Evolutionary conservation across 768 basidiomycete genomes (phyloP).

Genomic region (Mycena metata): DNA sequence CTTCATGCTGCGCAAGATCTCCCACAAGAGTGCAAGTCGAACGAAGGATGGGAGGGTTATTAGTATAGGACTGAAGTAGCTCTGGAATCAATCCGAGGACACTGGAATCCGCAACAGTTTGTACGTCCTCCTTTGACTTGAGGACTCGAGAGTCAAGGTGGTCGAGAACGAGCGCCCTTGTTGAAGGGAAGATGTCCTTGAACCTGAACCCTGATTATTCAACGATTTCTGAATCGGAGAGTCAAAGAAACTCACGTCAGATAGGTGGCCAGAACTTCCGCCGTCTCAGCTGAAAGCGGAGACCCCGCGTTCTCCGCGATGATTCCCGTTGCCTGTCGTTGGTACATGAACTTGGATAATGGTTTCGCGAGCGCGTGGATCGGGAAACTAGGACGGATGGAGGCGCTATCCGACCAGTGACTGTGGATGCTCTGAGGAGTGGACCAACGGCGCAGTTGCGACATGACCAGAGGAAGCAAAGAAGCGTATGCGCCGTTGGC

Average conservation of each 20-base stretch:
- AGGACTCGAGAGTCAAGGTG: neutral
- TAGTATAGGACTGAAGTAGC: neutral
- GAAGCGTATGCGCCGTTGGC: too few relatives aligned
- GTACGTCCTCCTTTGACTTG: neutral
- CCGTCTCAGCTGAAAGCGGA: neutral
- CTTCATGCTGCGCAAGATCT: neutral
- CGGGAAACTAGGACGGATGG: neutral
- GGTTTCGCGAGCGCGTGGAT: constrained; percentile 11
- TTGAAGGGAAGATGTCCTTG: constrained; percentile 2
- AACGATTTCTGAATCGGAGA: too few relatives aligned
- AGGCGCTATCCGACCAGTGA: constrained; percentile 11
- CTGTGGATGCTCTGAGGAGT: neutral
- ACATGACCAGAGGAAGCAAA: neutral
- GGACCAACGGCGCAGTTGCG: neutral
- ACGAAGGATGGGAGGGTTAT: neutral
- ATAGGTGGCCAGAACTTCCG: neutral
- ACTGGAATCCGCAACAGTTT: neutral
- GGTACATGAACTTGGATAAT: neutral
- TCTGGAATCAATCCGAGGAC: neutral
- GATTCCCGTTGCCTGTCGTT: neutral
- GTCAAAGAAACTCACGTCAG: neutral
- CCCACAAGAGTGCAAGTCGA: neutral
- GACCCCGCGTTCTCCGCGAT: neutral
- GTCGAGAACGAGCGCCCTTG: neutral
- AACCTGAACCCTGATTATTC: neutral